These are phyloP conservation scores for Axilococcus clingmanii DNA, from an alignment of 139 green algal species.

Conservation along the genomic window DNA sequence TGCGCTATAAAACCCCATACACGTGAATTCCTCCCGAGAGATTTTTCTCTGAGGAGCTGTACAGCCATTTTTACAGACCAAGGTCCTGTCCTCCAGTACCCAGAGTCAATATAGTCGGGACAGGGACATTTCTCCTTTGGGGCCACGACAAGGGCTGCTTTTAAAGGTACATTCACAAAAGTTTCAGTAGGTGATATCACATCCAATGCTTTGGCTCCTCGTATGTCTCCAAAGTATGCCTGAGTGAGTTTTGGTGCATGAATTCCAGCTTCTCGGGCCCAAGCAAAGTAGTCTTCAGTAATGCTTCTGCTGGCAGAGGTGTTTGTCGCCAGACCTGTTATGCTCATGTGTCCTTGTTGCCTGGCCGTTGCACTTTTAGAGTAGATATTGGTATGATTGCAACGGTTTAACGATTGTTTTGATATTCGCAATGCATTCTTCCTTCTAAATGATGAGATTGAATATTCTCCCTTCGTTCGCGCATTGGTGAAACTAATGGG, in stretches of 20 bases:
- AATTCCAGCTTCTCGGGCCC: conserved; percentile 9
- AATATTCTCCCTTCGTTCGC: no score
- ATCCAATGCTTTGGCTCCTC: conserved; percentile 17
- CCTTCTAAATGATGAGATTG: no score
- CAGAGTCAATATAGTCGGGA: conserved; percentile 22
- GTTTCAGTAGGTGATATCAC: conserved; percentile 36
- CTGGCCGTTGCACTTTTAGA: no score
- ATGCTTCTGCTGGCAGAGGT: neutral
- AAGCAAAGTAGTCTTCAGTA: conserved; percentile 4
- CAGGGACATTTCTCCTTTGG: conserved; percentile 48
- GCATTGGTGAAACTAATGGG: no score
- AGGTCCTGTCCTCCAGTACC: conserved; percentile 39
- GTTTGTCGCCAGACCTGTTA: no score
- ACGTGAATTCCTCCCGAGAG: conserved; percentile 17
- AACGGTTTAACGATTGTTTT: no score
- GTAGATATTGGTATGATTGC: no score
- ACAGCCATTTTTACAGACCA: conserved; percentile 63
- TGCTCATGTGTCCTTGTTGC: no score
- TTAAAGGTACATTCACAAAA: conserved; percentile 53
- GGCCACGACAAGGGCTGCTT: conserved; percentile 39
- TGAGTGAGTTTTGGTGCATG: conserved; percentile 16
- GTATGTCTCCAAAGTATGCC: conserved; percentile 18
- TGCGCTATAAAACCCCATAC: conserved; percentile 49
- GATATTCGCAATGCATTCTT: no score
- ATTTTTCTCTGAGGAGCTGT: conserved; percentile 55